Evolutionary conservation across 2,329 filamentous ascomycete species (phyloP).

Genomic region (Verticillium tricorpus): DNA sequence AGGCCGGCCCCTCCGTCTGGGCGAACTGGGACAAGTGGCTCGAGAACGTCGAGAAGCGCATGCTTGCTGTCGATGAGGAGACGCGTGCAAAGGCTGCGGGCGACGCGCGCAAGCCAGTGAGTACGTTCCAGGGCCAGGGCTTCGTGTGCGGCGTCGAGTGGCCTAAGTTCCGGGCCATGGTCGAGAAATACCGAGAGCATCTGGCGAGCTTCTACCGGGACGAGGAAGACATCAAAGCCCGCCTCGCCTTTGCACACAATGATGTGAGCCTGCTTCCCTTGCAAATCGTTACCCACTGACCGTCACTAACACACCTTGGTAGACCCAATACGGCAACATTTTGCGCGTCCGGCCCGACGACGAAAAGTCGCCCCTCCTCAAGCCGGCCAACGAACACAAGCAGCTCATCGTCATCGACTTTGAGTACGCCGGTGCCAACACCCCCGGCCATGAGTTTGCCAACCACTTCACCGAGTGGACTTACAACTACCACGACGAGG

Average conservation of each 20-base stretch:
- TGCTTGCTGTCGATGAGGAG: constrained; percentile 54
- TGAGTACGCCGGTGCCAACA: constrained; percentile 90
- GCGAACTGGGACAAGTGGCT: constrained; percentile 95
- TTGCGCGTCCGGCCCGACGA: constrained; percentile 65
- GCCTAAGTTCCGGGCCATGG: constrained; percentile 67
- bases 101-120: constrained; percentile 23
- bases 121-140: constrained; percentile 34
- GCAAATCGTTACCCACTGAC: background rate
- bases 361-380: constrained; percentile 78
- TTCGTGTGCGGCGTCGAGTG: constrained; percentile 82
- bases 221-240: constrained; percentile 59
- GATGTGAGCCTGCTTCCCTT: constrained; percentile 58
- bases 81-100: constrained; percentile 40
- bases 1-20: constrained; percentile 78
- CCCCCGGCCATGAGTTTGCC: constrained; percentile 83
- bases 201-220: constrained; percentile 70
- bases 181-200: constrained; percentile 73
- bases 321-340: constrained; percentile 99
- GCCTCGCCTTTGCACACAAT: constrained; percentile 93
- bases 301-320: background rate
- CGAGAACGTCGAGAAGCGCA: constrained; percentile 56
- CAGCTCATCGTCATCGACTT: constrained; percentile 97
- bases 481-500: constrained; percentile 87
- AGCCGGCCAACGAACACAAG: constrained; percentile 91
- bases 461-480: constrained; percentile 99